Base-by-base conservation (phyloP, 108 stramenopile genomes). In the Fistulifera pelliculosa region DNA sequence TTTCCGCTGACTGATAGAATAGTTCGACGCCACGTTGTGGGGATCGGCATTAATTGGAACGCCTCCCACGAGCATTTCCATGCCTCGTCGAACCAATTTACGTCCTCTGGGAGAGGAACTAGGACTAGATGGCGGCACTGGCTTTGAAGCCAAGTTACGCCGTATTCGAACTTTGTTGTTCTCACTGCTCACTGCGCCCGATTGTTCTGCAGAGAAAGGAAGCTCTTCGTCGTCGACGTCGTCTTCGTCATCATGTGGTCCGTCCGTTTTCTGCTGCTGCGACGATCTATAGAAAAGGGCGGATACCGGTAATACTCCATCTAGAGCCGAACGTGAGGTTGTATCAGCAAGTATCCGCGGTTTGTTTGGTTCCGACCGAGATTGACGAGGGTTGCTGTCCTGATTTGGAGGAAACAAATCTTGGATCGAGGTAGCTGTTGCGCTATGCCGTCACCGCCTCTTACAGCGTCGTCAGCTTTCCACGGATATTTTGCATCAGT, bases 41-140 rank as follows among this genome's bases (percentile, higher is more conserved):
- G 90, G 90, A 65, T 91, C 84, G 22, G 89, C 89, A 61, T 83
- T 86, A 56, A 91, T 87, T 19, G 85, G 85, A 23, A 81, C 79
- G 1, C 89, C 89, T 14, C 84, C 84, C 0, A 91, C 89, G 21
- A 91, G 67, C 89, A 91, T 91, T 67, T 91, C 89, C 85, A 91
- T 91, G 17, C 89, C 89, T 41, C 88, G 57, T 0, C 88, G 83
- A 0, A 85, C 76, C 76, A 89, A 72, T 61, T 83, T 89, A 15
- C 79, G 65, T 16, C 65, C 69, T 21, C 57, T 51, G 8, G 31
- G 8, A 35, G 31, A 35, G 3, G 6, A 8, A 11, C 22, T 16
- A 15, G 13, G 15, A 4, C 10, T 49, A 51, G 40, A 40, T 43
- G 25, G 48, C 41, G n/a, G 41, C 31, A 27, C 8, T 41, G 12